Base-by-base conservation (phyloP, 805 yeast genomes). In the Candida takata region DNA sequence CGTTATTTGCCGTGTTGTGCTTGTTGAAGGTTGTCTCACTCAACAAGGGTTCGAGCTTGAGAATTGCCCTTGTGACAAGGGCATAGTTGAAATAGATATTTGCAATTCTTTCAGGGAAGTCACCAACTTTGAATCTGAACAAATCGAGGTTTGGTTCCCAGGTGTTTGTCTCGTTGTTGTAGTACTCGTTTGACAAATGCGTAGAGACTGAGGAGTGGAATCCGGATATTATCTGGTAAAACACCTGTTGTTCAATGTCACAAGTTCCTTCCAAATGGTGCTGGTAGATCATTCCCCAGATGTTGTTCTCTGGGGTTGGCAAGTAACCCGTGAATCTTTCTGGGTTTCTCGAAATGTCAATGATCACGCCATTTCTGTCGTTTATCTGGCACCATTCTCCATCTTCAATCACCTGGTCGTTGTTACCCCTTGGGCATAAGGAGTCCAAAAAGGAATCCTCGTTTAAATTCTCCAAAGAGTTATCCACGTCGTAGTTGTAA, bases 311-410 rank as follows among this genome's bases (percentile, higher is more conserved):
- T 52, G 92, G 95, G 34, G 79, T 77, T 21, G 98, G 98, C 23
- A 87, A 83, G 54, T 92, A 92, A 0, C 98, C 98, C 0, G 98
- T 94, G 63, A 84, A 92, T 51, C 97, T 69, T 60, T 92, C 99
- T 1, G 95, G 96, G 54, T 94, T 94, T 36, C 83, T 84, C 15
- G 80, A 67, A 38, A 92, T 69, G 51, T 88, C 86, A 20, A 92
- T 95, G 49, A 81, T 80, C 2, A 86, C 96, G 36, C 87, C 78
- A 41, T 77, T 72, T 48, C 76, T 75, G 46, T 71, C 73, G 49
- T 77, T 84, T 26, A 79, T 61, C 53, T 79, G 84, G 52, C 84
- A 78, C 62, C 81, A 84, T 50, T 80, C 84, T 38, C 71, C 60
- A 45, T 74, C 78, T 33, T 65, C 65, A 38, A 35, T n/a, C 36